Evolutionary conservation across 257 asterid species (phyloP).

Genomic region (Oldenlandia corymbosa): DNA sequence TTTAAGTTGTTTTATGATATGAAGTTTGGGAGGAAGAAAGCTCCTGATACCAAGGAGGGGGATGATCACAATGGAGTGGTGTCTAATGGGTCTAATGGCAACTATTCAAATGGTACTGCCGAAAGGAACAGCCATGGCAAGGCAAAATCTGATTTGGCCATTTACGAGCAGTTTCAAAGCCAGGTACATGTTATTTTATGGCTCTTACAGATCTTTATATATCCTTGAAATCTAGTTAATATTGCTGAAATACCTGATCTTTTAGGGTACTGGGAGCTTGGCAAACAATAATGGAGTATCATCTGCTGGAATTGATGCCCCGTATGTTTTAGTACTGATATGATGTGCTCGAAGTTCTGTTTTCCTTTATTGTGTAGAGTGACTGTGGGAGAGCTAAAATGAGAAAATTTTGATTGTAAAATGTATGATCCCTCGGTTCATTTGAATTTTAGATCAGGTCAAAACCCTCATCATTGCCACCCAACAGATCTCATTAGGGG

Average conservation of each 20-base stretch:
- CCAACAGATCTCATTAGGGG: too few species aligned
- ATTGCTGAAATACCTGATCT: conserved; percentile 19
- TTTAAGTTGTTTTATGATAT: conserved; percentile 82
- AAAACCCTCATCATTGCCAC: too few species aligned
- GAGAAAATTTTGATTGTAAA: background rate
- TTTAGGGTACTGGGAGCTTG: conserved; percentile 45
- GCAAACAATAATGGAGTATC: conserved; percentile 47
- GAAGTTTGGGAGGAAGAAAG: conserved; percentile 95
- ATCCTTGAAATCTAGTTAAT: conserved; percentile 14
- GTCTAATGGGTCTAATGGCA: conserved; percentile 31
- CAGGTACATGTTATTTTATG: conserved; percentile 41
- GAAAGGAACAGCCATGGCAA: conserved; percentile 41
- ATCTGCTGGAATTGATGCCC: conserved; percentile 45
- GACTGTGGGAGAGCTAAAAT: background rate
- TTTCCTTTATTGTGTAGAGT: conserved; percentile 2
- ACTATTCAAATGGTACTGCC: conserved; percentile 26
- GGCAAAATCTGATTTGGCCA: conserved; percentile 65
- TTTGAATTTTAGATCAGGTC: too few species aligned
- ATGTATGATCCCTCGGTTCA: too few species aligned
- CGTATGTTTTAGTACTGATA: conserved; percentile 37
- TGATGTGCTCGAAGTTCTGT: conserved; percentile 4
- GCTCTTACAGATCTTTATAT: background rate
- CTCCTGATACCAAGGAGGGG: conserved; percentile 32
- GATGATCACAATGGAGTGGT: conserved; percentile 34
- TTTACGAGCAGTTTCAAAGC: conserved; percentile 64